These are phyloP conservation scores for Stephanodiscus triporus DNA, from an alignment of 108 stramenopile species.

Conservation along the genomic window DNA sequence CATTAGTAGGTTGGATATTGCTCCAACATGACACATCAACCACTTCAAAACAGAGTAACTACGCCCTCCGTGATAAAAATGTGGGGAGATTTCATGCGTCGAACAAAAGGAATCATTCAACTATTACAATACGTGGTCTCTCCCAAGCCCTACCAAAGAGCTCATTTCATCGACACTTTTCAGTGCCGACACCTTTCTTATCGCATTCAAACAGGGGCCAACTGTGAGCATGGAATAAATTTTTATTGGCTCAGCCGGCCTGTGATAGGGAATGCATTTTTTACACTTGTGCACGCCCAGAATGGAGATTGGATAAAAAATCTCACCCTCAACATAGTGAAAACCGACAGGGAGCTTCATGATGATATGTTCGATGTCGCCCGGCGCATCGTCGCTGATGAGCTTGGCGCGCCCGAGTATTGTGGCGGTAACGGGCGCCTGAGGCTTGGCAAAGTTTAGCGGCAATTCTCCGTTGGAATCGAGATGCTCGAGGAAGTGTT, in stretches of 20 bases:
- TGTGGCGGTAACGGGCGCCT: slow-evolving; percentile 66
- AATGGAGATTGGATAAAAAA: neutral
- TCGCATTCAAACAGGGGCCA: slow-evolving; percentile 2
- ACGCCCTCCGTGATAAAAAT: neutral
- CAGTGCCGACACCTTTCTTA: neutral
- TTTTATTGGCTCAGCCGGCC: neutral
- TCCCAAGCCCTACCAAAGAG: neutral
- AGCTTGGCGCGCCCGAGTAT: slow-evolving; percentile 69
- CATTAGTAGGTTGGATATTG: neutral
- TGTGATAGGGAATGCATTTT: neutral
- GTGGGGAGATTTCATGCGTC: neutral
- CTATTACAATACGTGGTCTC: neutral
- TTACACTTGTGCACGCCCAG: neutral
- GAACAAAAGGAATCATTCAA: neutral
- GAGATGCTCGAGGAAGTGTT: slow-evolving; percentile 85
- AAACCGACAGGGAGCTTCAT: slow-evolving; percentile 71
- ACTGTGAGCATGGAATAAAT: neutral
- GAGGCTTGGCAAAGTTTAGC: slow-evolving; percentile 73
- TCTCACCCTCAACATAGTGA: slow-evolving; percentile 80
- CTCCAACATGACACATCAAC: neutral
- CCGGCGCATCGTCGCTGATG: slow-evolving; percentile 78
- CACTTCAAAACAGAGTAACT: too few species aligned
- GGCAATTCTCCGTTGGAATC: slow-evolving; percentile 61
- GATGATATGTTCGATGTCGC: slow-evolving; percentile 86
- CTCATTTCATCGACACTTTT: slow-evolving; percentile 2